phyloP scores from a whole-genome alignment of 257 asterid genomes.

The Capsicum rhomboideum region DNA sequence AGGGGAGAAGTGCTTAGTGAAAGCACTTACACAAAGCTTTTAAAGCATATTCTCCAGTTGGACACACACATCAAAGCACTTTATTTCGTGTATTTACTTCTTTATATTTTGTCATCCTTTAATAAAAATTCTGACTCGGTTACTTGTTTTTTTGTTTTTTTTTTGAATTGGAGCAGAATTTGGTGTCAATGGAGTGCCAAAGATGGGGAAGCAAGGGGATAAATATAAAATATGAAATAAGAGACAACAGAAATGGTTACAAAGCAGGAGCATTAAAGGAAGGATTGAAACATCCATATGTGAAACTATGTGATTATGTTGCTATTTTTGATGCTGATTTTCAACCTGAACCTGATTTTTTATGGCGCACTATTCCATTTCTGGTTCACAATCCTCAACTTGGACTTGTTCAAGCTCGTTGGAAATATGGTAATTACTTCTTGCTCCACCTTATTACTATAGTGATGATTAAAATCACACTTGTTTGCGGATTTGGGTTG shows the following conservation, averaged over 20 bases:
- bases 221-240: conserved; percentile 42
- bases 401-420: conserved; percentile 60
- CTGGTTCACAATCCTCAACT: conserved; percentile 45
- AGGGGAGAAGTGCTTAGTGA: no score
- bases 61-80: neutral
- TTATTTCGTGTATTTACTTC: neutral
- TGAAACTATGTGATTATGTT: conserved; percentile 42
- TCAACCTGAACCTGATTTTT: conserved; percentile 56
- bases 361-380: conserved; percentile 37
- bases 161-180: conserved; percentile 24
- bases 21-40: no score
- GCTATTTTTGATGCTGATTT: conserved; percentile 74
- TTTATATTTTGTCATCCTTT: no score
- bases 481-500: no score
- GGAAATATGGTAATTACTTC: conserved; percentile 45
- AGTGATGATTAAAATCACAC: no score
- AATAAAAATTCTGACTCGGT: neutral
- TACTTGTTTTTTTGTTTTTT: accelerated
- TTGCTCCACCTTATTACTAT: neutral
- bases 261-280: conserved; percentile 61
- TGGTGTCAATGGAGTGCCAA: conserved; percentile 52
- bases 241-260: conserved; percentile 50
- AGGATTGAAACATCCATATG: conserved; percentile 45
- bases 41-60: no score
- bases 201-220: conserved; percentile 60